Evolutionary conservation across 2,329 filamentous ascomycete genomes (phyloP), one percentile per base, ranked within the genome.

Genomic region (Fonsecaea monophora): DNA sequence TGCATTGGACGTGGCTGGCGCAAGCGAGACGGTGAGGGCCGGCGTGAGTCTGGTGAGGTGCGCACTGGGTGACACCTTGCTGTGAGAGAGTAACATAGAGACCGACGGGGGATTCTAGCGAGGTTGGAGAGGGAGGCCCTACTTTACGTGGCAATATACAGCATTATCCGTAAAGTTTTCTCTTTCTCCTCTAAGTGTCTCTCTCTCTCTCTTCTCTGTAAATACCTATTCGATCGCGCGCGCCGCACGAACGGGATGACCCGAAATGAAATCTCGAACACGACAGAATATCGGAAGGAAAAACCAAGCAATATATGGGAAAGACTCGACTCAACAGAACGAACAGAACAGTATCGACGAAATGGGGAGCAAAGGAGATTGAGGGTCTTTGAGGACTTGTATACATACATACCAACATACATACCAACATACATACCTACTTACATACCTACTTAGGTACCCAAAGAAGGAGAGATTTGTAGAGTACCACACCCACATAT

Each of bases 11-110:
- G 80, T 85, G 1, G 85, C 84, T 67, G 92, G 91, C 5, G 92
- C 92, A 1, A 85, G 86, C 64, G 93, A 97, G 81, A 99, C 95
- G 0, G 90, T 98, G 65, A 83, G 94, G 60, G 92, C 94, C 2
- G 95, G 94, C 5, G 95, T 93, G 78, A 96, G 92, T 50, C 84
- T 99, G 73, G 92, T 98, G 59, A 85, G 95, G 66, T 97, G 94
- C 77, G 94, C 93, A 4, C 82, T 98, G 71, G 95, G 95, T 21
- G 95, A 99, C 83, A 96, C 92, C 58, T 81, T 98, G 74, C 82
- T 98, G 76, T 97, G 82, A 82, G 40, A 25, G 25, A 25, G 25
- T 25, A 25, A 25, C 25, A 25, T 2, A 25, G 25, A 25, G 25
- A 25, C 25, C 1, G 25, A 25, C 2, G 25, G 25, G 25, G 25